A percentile compares a stretch with the other conserved stretches of the same genome.
Evolutionary conservation across 2,329 filamentous ascomycete species (phyloP).

Genomic region (Gnomoniopsis smithogilvyi): DNA sequence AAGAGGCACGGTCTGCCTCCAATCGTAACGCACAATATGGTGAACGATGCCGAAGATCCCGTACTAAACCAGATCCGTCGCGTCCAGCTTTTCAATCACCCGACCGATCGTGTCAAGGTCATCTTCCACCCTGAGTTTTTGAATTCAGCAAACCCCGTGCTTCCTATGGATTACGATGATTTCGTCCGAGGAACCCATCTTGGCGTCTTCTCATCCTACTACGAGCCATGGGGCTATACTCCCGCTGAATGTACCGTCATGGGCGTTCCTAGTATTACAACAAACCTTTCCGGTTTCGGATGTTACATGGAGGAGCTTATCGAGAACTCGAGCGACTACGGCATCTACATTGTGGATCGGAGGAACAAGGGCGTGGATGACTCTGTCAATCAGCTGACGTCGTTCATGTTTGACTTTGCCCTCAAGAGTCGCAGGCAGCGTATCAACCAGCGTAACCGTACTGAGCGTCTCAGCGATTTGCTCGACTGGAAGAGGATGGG

Average conservation of each 20-base stretch:
- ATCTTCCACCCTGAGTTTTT: slow-evolving; percentile 98
- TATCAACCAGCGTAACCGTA: slow-evolving; percentile 98
- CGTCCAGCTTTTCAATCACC: slow-evolving; percentile 96
- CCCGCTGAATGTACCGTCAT: slow-evolving; percentile 98
- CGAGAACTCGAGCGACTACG: slow-evolving; percentile 96
- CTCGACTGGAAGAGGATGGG: slow-evolving; percentile 99
- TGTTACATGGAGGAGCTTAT: slow-evolving; percentile 99
- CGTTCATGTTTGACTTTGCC: slow-evolving; percentile 92
- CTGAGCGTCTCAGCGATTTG: slow-evolving; percentile 89
- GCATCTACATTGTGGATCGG: slow-evolving; percentile 98
- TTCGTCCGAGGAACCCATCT: slow-evolving; percentile 96
- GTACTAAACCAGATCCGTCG: slow-evolving; percentile 94
- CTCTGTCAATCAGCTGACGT: slow-evolving; percentile 90
- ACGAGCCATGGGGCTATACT: slow-evolving; percentile 99
- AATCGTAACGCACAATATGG: slow-evolving; percentile 98
- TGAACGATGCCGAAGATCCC: slow-evolving; percentile 88
- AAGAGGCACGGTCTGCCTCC: slow-evolving; percentile 87
- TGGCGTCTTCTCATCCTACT: slow-evolving; percentile 95
- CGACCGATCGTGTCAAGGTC: slow-evolving; percentile 91
- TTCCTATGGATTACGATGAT: slow-evolving; percentile 96
- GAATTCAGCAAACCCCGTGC: slow-evolving; percentile 90
- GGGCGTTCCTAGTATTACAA: slow-evolving; percentile 98
- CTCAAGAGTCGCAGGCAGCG: slow-evolving; percentile 91
- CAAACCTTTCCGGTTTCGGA: slow-evolving; percentile 94
- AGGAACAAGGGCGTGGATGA: slow-evolving; percentile 95